These are phyloP conservation scores for Desmodesmus armatus DNA, from an alignment of 139 green algal species.

Conservation along the genomic window DNA sequence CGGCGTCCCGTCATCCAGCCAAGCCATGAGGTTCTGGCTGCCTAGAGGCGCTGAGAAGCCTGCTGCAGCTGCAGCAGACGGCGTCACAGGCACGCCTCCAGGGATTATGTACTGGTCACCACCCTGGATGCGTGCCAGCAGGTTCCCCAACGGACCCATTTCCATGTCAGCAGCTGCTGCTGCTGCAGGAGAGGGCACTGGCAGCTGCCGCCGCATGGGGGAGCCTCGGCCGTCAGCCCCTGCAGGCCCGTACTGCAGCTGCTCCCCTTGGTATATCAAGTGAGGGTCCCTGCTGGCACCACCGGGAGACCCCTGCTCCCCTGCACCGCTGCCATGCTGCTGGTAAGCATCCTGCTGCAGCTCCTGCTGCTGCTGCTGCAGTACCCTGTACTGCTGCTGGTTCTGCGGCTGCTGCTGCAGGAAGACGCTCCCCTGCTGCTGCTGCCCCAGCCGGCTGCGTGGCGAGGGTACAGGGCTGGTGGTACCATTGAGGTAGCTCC, in stretches of 20 bases:
- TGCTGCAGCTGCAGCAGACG: constrained; percentile 11
- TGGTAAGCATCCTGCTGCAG: neutral
- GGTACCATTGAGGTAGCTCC: no score
- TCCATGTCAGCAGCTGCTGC: constrained; percentile 33
- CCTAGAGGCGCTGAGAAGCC: no score
- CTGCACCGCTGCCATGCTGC: neutral
- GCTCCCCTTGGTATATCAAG: constrained; percentile 16
- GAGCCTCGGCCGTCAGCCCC: neutral
- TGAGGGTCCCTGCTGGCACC: neutral
- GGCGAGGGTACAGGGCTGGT: constrained; percentile 7
- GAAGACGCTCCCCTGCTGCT: neutral
- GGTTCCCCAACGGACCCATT: constrained; percentile 14
- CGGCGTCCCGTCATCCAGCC: constrained; percentile 37
- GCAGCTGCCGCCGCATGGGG: constrained; percentile 1
- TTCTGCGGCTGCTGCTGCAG: constrained; percentile 1
- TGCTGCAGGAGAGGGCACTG: constrained; percentile 21
- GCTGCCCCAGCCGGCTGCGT: constrained; percentile 18
- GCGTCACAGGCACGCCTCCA: neutral
- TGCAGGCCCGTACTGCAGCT: constrained; percentile 37
- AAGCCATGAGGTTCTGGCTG: constrained; percentile 43
- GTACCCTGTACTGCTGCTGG: neutral
- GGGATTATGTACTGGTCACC: no score
- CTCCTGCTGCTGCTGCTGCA: constrained; percentile 11
- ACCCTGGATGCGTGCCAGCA: constrained; percentile 26
- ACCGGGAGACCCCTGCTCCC: neutral